Evolutionary conservation across 2,329 filamentous ascomycete species (phyloP).

Genomic region (Fusarium brachygibbosum): DNA sequence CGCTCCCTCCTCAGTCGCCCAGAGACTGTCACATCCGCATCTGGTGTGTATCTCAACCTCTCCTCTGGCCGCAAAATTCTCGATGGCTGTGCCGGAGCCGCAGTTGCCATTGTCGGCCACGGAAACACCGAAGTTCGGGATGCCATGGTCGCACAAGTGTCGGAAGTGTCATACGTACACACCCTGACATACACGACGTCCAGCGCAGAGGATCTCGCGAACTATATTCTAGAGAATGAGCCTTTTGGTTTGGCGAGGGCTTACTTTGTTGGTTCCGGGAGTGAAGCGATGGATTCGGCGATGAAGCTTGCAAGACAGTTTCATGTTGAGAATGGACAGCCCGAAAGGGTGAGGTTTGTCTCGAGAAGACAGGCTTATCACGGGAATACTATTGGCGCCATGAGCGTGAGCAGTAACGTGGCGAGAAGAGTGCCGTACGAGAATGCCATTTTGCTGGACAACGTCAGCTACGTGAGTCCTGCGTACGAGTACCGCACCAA

Average conservation of each 20-base stretch:
- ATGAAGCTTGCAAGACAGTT: slow-evolving; percentile 66
- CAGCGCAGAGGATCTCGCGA: slow-evolving; percentile 58
- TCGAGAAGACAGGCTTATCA: slow-evolving; percentile 61
- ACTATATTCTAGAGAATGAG: slow-evolving; percentile 56
- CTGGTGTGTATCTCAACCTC: slow-evolving; percentile 55
- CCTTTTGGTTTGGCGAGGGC: slow-evolving; percentile 55
- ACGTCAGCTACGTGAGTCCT: slow-evolving; percentile 72
- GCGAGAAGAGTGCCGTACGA: slow-evolving; percentile 72
- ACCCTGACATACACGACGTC: slow-evolving; percentile 61
- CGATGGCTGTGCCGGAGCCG: slow-evolving; percentile 80
- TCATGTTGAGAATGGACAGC: slow-evolving; percentile 57
- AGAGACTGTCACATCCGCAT: slow-evolving; percentile 58
- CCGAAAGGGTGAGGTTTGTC: slow-evolving; percentile 57
- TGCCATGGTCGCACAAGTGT: slow-evolving; percentile 71
- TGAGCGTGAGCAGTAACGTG: slow-evolving; percentile 74
- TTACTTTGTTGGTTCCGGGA: slow-evolving; percentile 53
- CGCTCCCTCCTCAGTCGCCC: slow-evolving; percentile 52
- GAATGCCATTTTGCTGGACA: slow-evolving; percentile 49
- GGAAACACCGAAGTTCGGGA: slow-evolving; percentile 70
- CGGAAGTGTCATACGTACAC: slow-evolving; percentile 63
- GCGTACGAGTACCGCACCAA: slow-evolving; percentile 75
- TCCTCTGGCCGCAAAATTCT: slow-evolving; percentile 62
- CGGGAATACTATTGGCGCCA: slow-evolving; percentile 70
- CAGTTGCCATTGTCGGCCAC: slow-evolving; percentile 70
- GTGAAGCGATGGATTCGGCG: slow-evolving; percentile 61